Base-by-base conservation (phyloP, 1,284 basidiomycete species). In the Inonotus hispidus region DNA sequence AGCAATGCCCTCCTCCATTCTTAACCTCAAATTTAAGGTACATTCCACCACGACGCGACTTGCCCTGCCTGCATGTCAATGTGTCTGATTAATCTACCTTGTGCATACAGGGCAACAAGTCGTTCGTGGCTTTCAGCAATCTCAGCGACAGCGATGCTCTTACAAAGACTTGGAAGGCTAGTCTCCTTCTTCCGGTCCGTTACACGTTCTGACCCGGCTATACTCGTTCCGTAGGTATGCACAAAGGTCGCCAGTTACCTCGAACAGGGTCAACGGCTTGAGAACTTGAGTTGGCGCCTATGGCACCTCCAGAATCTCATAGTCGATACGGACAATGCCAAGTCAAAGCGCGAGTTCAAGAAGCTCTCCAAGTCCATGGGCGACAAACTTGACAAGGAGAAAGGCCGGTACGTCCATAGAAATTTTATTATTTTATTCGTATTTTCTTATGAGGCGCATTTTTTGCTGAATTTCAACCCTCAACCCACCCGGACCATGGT, bases 231-330 rank as follows among this genome's bases (percentile, higher is more conserved):
- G 29, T 21, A 90, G 88, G 88, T 91, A 71, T 91, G 88, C 75
- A 89, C 88, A 43, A 90, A 91, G 76, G 88, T 91, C 65, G 90
- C 90, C 60, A 84, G 88, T 72, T 91, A 84, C 77, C 87, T 92
- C 70, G 90, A 92, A 75, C 89, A 91, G 72, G 90, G 90, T 58
- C 87, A 90, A 72, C 79, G 89, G 58, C 88, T 92, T 68, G 90
- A 92, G 81, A 92, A 92, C 79, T 76, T 92, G 74, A 87, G 84
- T 68, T 92, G 90, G 90, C 82, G 90, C 68, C 80, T 92, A 73
- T 92, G 90, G 90, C 89, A 92, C 71, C 83, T 92, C 61, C 90
- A 92, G 75, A 90, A 85, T 69, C 82, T 92, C 68, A 91, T 92
- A 78, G 89, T 92, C 74, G 90, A 92, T 73, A 81, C 83, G 64